Percentiles rank a stretch among this genome's conserved stretches.
Conservation (phyloP, 805 yeast species). For the Candida awuae region DNA sequence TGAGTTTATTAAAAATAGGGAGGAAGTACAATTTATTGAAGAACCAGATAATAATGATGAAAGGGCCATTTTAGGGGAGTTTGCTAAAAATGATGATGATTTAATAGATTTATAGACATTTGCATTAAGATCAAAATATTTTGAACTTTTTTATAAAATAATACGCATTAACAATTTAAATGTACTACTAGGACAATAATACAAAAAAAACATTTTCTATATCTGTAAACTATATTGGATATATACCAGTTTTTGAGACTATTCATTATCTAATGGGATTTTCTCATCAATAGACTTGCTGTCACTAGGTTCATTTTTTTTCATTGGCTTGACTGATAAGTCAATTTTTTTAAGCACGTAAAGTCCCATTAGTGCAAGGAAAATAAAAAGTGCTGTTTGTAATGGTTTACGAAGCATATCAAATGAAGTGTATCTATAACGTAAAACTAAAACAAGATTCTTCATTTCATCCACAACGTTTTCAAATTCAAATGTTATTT, state of each 20-base stretch:
- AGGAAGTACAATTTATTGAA: neutral
- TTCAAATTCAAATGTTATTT: conserved; percentile 48
- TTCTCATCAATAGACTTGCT: neutral
- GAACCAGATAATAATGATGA: neutral
- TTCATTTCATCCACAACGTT: conserved; percentile 66
- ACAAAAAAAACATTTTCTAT: no score
- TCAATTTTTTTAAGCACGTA: conserved; percentile 43
- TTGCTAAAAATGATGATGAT: conserved; percentile 2
- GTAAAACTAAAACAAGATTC: conserved; percentile 46
- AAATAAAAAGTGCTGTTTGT: conserved; percentile 52
- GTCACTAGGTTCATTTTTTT: neutral
- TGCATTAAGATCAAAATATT: no score
- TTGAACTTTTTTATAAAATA: no score
- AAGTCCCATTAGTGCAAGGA: conserved; percentile 50
- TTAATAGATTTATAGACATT: conserved; percentile 6
- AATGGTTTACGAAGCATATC: conserved; percentile 59
- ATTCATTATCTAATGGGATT: neutral
- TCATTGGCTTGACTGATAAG: conserved; percentile 22
- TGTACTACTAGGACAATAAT: no score
- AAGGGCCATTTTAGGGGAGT: neutral
- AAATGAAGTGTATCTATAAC: conserved; percentile 50
- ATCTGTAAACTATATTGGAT: no score
- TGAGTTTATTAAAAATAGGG: neutral
- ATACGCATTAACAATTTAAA: neutral
- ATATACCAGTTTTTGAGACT: no score